phyloP scores from a whole-genome alignment of 73 alveolate genomes.

The Paramecium sonneborni region DNA sequence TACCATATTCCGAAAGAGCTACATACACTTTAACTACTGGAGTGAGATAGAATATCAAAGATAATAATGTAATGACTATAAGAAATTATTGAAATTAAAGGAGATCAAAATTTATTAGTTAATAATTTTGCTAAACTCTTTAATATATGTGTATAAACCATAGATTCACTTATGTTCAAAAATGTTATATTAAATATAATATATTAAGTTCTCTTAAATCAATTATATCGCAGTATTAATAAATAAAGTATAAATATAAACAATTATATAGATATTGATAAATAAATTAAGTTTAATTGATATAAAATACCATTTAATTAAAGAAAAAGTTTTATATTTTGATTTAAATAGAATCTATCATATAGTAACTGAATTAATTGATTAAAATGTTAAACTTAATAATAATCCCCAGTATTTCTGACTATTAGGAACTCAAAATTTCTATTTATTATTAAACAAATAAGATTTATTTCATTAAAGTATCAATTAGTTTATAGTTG shows the following conservation, averaged over 20 bases:
- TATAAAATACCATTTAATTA: slow-evolving; percentile 9
- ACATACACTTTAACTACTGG: slow-evolving; percentile 44
- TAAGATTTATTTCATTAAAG: neutral
- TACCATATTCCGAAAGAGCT: slow-evolving; percentile 11
- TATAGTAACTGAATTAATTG: neutral
- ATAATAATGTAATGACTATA: neutral
- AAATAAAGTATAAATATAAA: slow-evolving; percentile 77
- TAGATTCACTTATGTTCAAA: too few relatives aligned
- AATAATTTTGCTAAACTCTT: neutral
- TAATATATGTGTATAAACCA: too few relatives aligned
- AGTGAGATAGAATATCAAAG: neutral
- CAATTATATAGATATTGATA: slow-evolving; percentile 45
- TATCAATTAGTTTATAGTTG: neutral
- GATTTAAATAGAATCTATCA: too few relatives aligned
- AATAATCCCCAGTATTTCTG: neutral
- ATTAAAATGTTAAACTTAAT: neutral
- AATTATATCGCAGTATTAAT: slow-evolving; percentile 71
- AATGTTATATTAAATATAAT: slow-evolving; percentile 69
- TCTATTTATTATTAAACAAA: neutral
- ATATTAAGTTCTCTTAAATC: slow-evolving; percentile 70
- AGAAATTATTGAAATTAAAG: neutral
- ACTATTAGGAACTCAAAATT: too few relatives aligned
- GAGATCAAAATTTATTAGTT: neutral
- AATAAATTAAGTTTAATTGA: neutral
- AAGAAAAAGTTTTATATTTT: slow-evolving; percentile 47